phyloP scores from a whole-genome alignment of 192 early-diverging fungal genomes.

The Jimgerdemannia lactiflua region DNA sequence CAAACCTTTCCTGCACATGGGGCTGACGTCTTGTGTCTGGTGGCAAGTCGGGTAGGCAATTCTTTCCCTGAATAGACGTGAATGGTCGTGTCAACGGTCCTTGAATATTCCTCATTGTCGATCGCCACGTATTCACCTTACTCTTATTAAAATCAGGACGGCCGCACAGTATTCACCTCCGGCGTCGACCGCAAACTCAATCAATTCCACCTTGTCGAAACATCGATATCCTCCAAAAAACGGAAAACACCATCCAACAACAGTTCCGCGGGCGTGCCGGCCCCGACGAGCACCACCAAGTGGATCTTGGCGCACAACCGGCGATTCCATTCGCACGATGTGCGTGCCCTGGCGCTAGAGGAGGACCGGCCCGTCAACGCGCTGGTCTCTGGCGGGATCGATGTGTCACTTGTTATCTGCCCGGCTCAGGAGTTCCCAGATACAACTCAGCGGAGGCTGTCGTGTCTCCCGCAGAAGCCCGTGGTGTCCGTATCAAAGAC shows the following conservation, averaged over 20 bases:
- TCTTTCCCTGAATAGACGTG: background rate
- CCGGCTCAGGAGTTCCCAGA: slow-evolving; percentile 58
- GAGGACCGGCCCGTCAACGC: slow-evolving; percentile 64
- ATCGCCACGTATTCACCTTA: background rate
- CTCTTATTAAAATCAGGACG: slow-evolving; percentile 26
- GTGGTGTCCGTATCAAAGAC: slow-evolving; percentile 59
- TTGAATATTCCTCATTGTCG: too few species aligned
- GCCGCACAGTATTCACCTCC: slow-evolving; percentile 76
- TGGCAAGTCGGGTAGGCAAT: slow-evolving; percentile 37
- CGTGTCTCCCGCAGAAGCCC: slow-evolving; percentile 60
- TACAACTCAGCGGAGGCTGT: slow-evolving; percentile 56
- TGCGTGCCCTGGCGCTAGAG: slow-evolving; percentile 80
- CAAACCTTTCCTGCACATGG: slow-evolving; percentile 73
- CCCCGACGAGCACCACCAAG: slow-evolving; percentile 28
- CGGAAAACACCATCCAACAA: slow-evolving; percentile 26
- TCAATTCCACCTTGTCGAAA: slow-evolving; percentile 56
- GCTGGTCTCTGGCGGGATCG: slow-evolving; percentile 84
- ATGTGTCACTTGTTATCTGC: slow-evolving; percentile 68
- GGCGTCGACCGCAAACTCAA: slow-evolving; percentile 90
- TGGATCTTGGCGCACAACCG: slow-evolving; percentile 87
- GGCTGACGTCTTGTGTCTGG: slow-evolving; percentile 89
- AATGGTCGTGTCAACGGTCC: background rate
- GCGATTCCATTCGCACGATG: slow-evolving; percentile 94
- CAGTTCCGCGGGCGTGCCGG: slow-evolving; percentile 11
- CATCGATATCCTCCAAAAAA: slow-evolving; percentile 27